These are phyloP conservation scores for Candida ovalis DNA, from an alignment of 805 yeast genomes.

Conservation along the genomic window DNA sequence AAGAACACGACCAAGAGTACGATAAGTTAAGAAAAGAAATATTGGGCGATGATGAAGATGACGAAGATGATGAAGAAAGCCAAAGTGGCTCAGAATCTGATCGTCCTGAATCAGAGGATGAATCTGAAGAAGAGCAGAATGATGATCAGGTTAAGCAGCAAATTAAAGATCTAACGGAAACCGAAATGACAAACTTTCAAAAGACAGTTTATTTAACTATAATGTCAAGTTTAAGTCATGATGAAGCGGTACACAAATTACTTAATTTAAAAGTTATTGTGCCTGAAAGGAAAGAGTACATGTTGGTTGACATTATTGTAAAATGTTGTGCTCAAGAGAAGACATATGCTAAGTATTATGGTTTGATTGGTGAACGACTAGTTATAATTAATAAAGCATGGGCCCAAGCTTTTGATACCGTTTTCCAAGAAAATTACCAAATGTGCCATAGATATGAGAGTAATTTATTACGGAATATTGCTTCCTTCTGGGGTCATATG, in stretches of 20 bases:
- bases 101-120: conserved; percentile 22
- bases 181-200: conserved; percentile 59
- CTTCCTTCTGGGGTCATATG: conserved; percentile 82
- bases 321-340: conserved; percentile 83
- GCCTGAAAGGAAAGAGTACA: conserved; percentile 40
- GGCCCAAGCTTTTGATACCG: conserved; percentile 48
- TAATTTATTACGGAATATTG: conserved; percentile 70
- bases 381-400: conserved; percentile 50
- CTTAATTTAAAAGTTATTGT: conserved; percentile 44
- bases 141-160: conserved; percentile 23
- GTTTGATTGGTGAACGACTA: conserved; percentile 68
- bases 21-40: conserved; percentile 39
- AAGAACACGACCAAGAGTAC: conserved; percentile 47
- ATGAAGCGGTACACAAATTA: conserved; percentile 89
- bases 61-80: conserved; percentile 17
- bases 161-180: conserved; percentile 66
- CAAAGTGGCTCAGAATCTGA: conserved; percentile 5
- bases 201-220: conserved; percentile 76
- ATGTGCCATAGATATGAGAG: conserved; percentile 67
- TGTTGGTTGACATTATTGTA: conserved; percentile 67
- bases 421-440: conserved; percentile 55
- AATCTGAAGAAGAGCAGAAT: conserved; percentile 13
- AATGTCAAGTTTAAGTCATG: conserved; percentile 87
- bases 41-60: conserved; percentile 36
- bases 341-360: conserved; percentile 82